Evolutionary conservation across 352 stramenopile genomes (phyloP), one percentile per base, ranked within the genome.

Genomic region (Phytophthora agathidicida): DNA sequence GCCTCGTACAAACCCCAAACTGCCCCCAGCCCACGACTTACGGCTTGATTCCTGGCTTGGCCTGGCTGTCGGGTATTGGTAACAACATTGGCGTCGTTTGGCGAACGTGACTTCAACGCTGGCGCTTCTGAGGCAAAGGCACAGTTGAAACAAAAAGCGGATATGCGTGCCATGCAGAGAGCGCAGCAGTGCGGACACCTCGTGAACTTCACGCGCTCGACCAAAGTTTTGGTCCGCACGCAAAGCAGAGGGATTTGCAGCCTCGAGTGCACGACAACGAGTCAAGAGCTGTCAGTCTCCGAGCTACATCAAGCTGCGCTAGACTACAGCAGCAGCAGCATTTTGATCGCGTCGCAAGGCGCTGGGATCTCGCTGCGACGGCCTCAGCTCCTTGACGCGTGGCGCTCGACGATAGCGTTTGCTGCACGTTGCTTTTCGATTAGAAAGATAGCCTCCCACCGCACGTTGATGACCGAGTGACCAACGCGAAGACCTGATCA

Each of bases 41-140:
- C n/a, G n/a, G n/a, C n/a, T n/a, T n/a, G n/a, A n/a, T n/a, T n/a
- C n/a, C n/a, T n/a, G n/a, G n/a, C n/a, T n/a, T n/a, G n/a, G n/a
- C n/a, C n/a, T n/a, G n/a, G n/a, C n/a, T n/a, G n/a, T n/a, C n/a
- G n/a, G n/a, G n/a, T n/a, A n/a, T n/a, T n/a, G n/a, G n/a, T 19
- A 45, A 32, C 7, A 11, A 35, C n/a, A 35, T 48, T 48, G 41
- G 22, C 13, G 14, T 17, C 26, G 24, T 35, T 32, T 48, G 41
- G 22, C 26, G 5, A 14, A 14, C 22, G 16, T n/a, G 7, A 8
- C 19, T 44, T n/a, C 6, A 30, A 22, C 20, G n/a, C 39, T 23
- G 42, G n/a, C 13, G 11, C 41, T 48, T 48, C 26, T 48, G 41
- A 30, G n/a, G n/a, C n/a, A n/a, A n/a, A n/a, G n/a, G n/a, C n/a